A percentile compares a stretch with the other conserved stretches of the same genome.
Evolutionary conservation across 257 asterid species (phyloP).

Genomic region (Orobanche coerulescens): DNA sequence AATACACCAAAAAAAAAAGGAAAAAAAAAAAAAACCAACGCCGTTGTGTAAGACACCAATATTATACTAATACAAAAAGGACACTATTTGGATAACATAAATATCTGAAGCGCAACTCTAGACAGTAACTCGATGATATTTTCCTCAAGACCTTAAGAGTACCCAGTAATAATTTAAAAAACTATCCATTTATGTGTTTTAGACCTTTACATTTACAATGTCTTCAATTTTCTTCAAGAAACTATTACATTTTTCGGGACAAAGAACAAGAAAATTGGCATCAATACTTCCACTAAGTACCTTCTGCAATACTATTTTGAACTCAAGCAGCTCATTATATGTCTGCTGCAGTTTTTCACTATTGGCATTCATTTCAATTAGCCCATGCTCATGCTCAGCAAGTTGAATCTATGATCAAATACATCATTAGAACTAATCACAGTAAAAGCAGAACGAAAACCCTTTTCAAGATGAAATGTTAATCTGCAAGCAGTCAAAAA

Average conservation of each 20-base stretch:
- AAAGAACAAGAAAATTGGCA: slow-evolving; percentile 15
- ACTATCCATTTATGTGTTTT: background rate
- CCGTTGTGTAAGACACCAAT: too few relatives aligned
- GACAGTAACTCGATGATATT: too few relatives aligned
- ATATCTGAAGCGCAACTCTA: too few relatives aligned
- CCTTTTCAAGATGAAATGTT: background rate
- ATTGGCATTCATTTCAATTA: slow-evolving; percentile 85
- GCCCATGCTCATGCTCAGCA: slow-evolving; percentile 91
- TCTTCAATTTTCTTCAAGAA: slow-evolving; percentile 5
- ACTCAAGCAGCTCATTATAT: slow-evolving; percentile 90
- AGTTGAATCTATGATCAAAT: slow-evolving; percentile 56
- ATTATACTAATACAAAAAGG: too few relatives aligned
- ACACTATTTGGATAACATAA: too few relatives aligned
- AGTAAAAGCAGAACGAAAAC: background rate
- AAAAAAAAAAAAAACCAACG: too few relatives aligned
- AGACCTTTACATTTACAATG: background rate
- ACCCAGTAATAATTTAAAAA: background rate
- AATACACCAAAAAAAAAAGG: background rate
- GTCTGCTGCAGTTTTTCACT: slow-evolving; percentile 77
- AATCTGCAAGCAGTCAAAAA: slow-evolving; percentile 13
- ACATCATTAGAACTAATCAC: background rate
- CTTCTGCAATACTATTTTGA: slow-evolving; percentile 92
- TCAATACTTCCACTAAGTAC: slow-evolving; percentile 32
- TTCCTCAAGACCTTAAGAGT: too few relatives aligned
- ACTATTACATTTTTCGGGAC: background rate